Evolutionary conservation across 228 moss, liverwort and hornwort genomes (phyloP).

Genomic region (Sphagnum magellanicum): DNA sequence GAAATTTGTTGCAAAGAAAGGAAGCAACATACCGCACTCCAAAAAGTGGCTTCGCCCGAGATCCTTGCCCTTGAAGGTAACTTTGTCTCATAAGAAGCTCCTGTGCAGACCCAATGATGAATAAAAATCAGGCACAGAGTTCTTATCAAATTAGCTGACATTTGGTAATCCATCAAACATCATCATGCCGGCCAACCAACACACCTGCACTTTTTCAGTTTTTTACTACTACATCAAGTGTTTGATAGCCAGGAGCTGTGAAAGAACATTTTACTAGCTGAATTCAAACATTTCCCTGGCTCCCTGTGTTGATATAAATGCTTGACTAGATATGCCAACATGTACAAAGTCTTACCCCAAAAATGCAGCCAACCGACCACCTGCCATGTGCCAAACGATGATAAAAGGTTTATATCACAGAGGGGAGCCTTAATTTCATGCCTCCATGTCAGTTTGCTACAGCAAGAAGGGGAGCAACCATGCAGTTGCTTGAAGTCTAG

Average conservation of each 20-base stretch:
- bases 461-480: neutral
- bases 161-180: no score
- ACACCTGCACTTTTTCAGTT: neutral
- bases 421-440: no score
- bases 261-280: neutral
- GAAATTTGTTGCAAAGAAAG: conserved; percentile 4
- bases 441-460: neutral
- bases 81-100: conserved; percentile 77
- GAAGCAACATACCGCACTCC: conserved; percentile 66
- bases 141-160: no score
- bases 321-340: no score
- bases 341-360: conserved; percentile 30
- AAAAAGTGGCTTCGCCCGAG: conserved; percentile 76
- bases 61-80: conserved; percentile 44
- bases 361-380: conserved; percentile 95
- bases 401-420: no score
- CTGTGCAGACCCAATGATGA: conserved; percentile 22
- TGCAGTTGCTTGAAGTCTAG: neutral
- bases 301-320: neutral
- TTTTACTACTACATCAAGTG: neutral
- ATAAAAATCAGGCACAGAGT: no score
- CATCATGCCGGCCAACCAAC: no score
- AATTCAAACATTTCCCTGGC: neutral
- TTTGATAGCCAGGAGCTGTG: neutral
- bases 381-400: conserved; percentile 38